A percentile compares a stretch with the other conserved stretches of the same genome.
phyloP scores from a whole-genome alignment of 2,329 filamentous ascomycete genomes.

The Fusarium phyllophilum region DNA sequence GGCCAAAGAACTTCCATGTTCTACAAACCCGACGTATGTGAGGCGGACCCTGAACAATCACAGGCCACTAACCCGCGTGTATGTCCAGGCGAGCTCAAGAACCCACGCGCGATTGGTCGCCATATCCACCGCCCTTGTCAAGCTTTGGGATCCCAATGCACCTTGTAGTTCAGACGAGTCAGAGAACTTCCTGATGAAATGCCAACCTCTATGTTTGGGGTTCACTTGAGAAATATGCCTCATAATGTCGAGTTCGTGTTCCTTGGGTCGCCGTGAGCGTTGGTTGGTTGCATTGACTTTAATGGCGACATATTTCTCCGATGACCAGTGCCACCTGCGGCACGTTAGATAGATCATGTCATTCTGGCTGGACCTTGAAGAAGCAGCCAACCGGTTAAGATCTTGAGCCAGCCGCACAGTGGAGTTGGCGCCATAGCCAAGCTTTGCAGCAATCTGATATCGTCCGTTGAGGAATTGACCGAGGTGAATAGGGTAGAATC shows the following conservation, averaged over 20 bases:
- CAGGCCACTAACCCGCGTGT: too few species aligned
- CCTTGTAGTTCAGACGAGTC: slow-evolving; percentile 30
- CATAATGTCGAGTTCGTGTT: slow-evolving; percentile 31
- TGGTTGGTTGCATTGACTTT: slow-evolving; percentile 28
- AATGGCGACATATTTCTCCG: slow-evolving; percentile 35
- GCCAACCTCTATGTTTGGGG: slow-evolving; percentile 25
- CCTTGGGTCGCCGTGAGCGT: background rate
- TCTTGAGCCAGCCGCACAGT: slow-evolving; percentile 39
- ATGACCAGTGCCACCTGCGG: slow-evolving; percentile 35
- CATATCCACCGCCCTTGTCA: background rate
- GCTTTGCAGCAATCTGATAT: slow-evolving; percentile 37
- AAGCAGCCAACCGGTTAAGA: slow-evolving; percentile 11
- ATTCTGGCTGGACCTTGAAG: background rate
- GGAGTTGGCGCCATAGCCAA: slow-evolving; percentile 35
- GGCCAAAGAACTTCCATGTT: too few species aligned
- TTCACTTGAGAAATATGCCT: slow-evolving; percentile 26
- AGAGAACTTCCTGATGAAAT: slow-evolving; percentile 35
- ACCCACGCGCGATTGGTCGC: background rate
- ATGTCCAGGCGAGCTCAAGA: too few species aligned
- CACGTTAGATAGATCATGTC: background rate
- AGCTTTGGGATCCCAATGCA: slow-evolving; percentile 9
- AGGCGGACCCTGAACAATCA: too few species aligned
- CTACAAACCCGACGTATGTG: too few species aligned
- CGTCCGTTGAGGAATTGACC: slow-evolving; percentile 28
- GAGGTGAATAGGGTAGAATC: slow-evolving; percentile 25